phyloP scores from a whole-genome alignment of 2,329 filamentous ascomycete genomes.

The Coleophoma eucalyptorum region DNA sequence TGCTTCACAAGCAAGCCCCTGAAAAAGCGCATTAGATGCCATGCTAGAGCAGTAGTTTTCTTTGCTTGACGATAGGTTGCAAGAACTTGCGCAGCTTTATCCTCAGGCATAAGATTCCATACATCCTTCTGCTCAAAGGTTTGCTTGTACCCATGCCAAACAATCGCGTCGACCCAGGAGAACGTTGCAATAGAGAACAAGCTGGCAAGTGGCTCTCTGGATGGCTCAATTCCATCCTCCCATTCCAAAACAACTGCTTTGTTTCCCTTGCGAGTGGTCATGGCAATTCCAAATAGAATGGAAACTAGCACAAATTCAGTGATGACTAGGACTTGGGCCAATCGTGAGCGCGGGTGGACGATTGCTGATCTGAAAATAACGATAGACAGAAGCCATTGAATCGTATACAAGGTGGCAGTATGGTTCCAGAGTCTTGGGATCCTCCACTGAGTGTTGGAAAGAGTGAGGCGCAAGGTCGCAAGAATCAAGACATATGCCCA shows the following conservation, averaged over 20 bases:
- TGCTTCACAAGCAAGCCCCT: conserved; percentile 72
- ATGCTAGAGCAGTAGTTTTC: conserved; percentile 74
- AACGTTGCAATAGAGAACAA: conserved; percentile 86
- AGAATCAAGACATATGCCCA: conserved; percentile 82
- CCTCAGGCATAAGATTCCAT: conserved; percentile 85
- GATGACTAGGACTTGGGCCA: conserved; percentile 62
- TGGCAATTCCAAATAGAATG: conserved; percentile 69
- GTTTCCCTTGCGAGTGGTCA: conserved; percentile 88
- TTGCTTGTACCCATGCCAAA: conserved; percentile 84
- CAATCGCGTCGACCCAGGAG: conserved; percentile 83
- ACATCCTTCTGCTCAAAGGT: conserved; percentile 80
- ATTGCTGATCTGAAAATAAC: conserved; percentile 81
- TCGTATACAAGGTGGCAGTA: conserved; percentile 77
- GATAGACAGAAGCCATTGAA: conserved; percentile 75
- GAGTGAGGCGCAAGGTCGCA: conserved; percentile 66
- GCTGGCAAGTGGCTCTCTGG: conserved; percentile 82
- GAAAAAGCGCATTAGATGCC: conserved; percentile 84
- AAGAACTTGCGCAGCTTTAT: conserved; percentile 81
- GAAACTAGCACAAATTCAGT: conserved; percentile 72
- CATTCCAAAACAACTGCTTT: conserved; percentile 84
- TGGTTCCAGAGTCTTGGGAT: conserved; percentile 86
- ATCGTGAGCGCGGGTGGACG: conserved; percentile 66
- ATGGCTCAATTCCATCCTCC: conserved; percentile 84
- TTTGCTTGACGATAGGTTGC: conserved; percentile 80
- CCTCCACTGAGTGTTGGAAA: conserved; percentile 59